Base-by-base conservation (phyloP, 108 stramenopile species). In the Halocafeteria seosinensis region DNA sequence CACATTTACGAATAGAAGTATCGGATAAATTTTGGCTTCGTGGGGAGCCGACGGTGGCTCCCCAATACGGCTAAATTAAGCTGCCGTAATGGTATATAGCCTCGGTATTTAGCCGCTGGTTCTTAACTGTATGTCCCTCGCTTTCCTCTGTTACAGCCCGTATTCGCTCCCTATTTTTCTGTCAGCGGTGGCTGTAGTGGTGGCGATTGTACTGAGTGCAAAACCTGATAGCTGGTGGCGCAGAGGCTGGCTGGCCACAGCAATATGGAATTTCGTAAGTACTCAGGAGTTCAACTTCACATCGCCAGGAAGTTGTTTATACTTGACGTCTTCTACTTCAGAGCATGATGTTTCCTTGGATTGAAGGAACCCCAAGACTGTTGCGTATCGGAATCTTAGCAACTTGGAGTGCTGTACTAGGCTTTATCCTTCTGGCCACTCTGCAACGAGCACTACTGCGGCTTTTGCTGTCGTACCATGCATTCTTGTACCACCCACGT, bases 401-500 rank as follows among this genome's bases (percentile, higher is more conserved):
- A 26, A 33, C 66, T 34, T 29, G 63, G 28, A 60, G 60, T 5
- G 55, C 66, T 11, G 30, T 67, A n/a, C 32, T 67, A 32, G 66
- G 66, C 25, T 21, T 34, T 37, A 65, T 67, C 63, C 63, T 65
- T 0, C 28, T 67, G 21, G 62, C 63, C 5, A 17, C 66, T 11
- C 38, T 33, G 0, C 63, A 67, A 50, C 66, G 66, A 29, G 32
- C 61, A 23, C 2, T 61, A 23, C 61, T 67, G 34, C 55, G 26
- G n/a, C n/a, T 62, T 32, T 51, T 67, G 9, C 61, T 67, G 30
- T 50, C 30, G 26, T 67, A 51, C 50, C 30, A 62, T 42, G 66
- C 60, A 2, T 67, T 28, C 63, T 32, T 67, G 55, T 67, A 34
- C 62, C 55, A n/a, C n/a, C n/a, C n/a, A n/a, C n/a, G n/a, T n/a